phyloP scores from a whole-genome alignment of 208 protist genomes.

The Leishmania guyanensis region DNA sequence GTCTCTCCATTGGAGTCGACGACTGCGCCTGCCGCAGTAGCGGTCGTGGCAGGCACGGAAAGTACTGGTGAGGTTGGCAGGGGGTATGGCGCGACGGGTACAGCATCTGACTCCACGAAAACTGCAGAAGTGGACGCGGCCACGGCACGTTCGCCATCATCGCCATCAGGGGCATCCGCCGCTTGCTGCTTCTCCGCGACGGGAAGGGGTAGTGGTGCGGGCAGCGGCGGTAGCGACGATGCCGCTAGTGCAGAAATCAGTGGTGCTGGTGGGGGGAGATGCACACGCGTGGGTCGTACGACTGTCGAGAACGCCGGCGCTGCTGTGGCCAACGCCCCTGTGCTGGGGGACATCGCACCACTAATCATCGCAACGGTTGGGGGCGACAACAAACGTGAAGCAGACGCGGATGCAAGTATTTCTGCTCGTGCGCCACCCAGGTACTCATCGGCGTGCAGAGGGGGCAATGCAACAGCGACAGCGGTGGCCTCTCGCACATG shows the following conservation, averaged over 20 bases:
- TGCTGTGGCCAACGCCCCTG: neutral
- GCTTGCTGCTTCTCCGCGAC: neutral
- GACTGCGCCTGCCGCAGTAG: neutral
- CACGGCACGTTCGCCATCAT: neutral
- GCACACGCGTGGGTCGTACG: neutral
- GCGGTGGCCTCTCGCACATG: neutral
- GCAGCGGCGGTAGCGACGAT: neutral
- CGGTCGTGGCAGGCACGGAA: neutral
- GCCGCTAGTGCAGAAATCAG: neutral
- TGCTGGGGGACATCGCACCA: neutral
- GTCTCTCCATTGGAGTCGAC: neutral
- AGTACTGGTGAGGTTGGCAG: neutral
- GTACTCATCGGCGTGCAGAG: neutral
- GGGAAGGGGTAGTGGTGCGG: neutral
- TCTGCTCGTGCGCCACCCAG: neutral
- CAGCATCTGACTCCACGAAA: neutral
- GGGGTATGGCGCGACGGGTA: neutral
- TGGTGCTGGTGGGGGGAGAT: neutral
- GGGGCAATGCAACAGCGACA: neutral
- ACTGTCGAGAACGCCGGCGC: neutral
- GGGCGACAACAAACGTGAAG: neutral
- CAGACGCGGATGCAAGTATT: neutral
- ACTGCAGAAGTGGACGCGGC: neutral
- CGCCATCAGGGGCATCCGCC: neutral
- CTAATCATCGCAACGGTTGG: neutral